phyloP scores from a whole-genome alignment of 2,329 filamentous ascomycete genomes.

The Plectosphaerella plurivora region DNA sequence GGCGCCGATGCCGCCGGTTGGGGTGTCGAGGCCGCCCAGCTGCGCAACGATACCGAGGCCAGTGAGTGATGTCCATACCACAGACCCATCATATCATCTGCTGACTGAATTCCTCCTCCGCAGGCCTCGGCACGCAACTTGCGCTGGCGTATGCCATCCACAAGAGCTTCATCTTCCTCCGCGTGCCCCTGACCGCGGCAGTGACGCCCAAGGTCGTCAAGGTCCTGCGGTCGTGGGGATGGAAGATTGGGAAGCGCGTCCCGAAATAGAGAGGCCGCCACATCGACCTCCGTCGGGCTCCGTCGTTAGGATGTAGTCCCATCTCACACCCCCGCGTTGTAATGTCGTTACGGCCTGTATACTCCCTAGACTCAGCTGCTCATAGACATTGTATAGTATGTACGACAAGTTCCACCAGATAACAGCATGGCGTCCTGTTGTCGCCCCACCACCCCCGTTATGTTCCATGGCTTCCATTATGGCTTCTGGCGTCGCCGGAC shows the following conservation, averaged over 20 bases:
- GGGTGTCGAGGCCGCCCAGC: slow-evolving; percentile 61
- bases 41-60: slow-evolving; percentile 59
- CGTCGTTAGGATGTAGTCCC: too few relatives aligned
- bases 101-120: slow-evolving; percentile 2
- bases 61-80: slow-evolving; percentile 54
- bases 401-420: neutral
- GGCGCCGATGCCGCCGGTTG: slow-evolving; percentile 48
- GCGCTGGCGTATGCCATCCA: slow-evolving; percentile 94
- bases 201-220: slow-evolving; percentile 94
- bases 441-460: too few relatives aligned
- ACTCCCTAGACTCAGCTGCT: slow-evolving; percentile 7
- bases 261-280: neutral
- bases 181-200: slow-evolving; percentile 88
- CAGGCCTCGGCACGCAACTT: slow-evolving; percentile 72
- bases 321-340: neutral
- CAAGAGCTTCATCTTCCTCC: slow-evolving; percentile 94
- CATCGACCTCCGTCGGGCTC: too few relatives aligned
- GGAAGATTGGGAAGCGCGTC: slow-evolving; percentile 77
- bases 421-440: neutral
- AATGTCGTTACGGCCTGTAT: slow-evolving; percentile 1
- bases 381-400: slow-evolving; percentile 4
- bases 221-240: slow-evolving; percentile 81
- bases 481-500: too few relatives aligned
- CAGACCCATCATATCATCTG: slow-evolving; percentile 6
- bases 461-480: too few relatives aligned